A percentile compares a stretch with the other conserved stretches of the same genome.
Evolutionary conservation across 1,139 yeast genomes (phyloP).

Genomic region (Suhomyces bokatorum): DNA sequence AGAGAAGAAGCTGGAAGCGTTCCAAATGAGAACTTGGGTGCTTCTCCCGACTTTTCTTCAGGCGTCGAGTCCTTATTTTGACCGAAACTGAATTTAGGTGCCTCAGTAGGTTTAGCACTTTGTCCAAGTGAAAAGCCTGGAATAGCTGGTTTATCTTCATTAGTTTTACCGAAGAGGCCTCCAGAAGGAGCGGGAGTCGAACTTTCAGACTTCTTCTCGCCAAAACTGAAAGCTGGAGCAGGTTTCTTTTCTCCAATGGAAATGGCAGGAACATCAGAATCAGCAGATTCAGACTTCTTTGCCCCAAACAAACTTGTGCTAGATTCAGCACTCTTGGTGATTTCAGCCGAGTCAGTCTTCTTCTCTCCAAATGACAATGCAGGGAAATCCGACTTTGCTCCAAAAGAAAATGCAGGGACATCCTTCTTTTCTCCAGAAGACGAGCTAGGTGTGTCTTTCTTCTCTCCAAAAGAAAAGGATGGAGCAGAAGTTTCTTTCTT

Average conservation of each 20-base stretch:
- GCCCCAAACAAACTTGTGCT: neutral
- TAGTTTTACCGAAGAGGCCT: neutral
- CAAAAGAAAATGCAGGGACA: neutral
- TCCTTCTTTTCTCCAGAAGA: too few species aligned
- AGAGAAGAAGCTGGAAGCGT: neutral
- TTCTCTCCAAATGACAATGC: neutral
- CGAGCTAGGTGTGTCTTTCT: too few species aligned
- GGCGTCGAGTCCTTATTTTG: neutral
- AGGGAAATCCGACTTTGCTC: neutral
- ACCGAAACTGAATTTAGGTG: neutral
- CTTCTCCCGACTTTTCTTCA: neutral
- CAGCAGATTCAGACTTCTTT: neutral
- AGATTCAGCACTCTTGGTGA: neutral
- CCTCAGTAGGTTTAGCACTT: neutral
- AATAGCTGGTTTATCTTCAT: conserved; percentile 1
- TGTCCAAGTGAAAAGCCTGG: conserved; percentile 1
- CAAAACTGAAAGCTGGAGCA: neutral
- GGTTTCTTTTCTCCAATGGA: neutral
- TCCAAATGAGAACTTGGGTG: neutral
- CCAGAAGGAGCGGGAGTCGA: neutral
- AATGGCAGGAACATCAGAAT: neutral
- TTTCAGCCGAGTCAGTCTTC: neutral
- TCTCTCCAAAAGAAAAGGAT: neutral
- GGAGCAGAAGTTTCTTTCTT: conserved; percentile 1
- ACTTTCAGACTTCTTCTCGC: neutral